phyloP scores from a whole-genome alignment of 2,329 filamentous ascomycete genomes.

The Ascochyta lentis region DNA sequence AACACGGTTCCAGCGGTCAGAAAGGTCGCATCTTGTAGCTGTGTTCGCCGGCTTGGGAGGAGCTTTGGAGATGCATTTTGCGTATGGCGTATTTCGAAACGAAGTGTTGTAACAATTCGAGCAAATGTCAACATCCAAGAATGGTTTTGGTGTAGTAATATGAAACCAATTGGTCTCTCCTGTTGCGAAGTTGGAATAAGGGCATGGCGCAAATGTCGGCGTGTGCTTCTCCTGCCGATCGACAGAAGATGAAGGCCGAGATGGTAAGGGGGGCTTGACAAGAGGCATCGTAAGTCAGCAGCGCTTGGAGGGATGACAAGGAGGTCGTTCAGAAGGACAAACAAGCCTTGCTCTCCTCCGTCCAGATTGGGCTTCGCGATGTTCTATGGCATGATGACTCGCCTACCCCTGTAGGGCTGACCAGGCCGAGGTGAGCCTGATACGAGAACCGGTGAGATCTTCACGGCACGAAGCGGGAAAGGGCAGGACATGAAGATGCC shows the following conservation, averaged over 20 bases:
- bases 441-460: constrained; percentile 19
- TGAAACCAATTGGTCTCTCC: constrained; percentile 23
- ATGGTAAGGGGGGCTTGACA: constrained; percentile 6
- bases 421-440: background rate
- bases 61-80: constrained; percentile 13
- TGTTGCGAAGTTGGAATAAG: constrained; percentile 11
- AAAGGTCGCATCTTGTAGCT: constrained; percentile 21
- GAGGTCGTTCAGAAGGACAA: background rate
- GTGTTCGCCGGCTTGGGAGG: constrained; percentile 18
- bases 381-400: constrained; percentile 8
- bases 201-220: constrained; percentile 8
- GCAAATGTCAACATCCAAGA: constrained; percentile 28
- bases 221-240: background rate
- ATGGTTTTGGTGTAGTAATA: constrained; percentile 19
- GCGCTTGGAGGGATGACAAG: background rate
- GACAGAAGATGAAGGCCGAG: background rate
- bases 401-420: constrained; percentile 4
- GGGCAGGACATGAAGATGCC: constrained; percentile 3
- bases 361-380: background rate
- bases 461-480: constrained; percentile 9
- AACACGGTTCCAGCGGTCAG: constrained; percentile 23
- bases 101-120: constrained; percentile 28
- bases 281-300: constrained; percentile 2
- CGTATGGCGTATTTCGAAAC: constrained; percentile 23
- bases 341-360: background rate